Conservation (phyloP, 352 stramenopile genomes). For the Globisporangium cylindrosporum region DNA sequence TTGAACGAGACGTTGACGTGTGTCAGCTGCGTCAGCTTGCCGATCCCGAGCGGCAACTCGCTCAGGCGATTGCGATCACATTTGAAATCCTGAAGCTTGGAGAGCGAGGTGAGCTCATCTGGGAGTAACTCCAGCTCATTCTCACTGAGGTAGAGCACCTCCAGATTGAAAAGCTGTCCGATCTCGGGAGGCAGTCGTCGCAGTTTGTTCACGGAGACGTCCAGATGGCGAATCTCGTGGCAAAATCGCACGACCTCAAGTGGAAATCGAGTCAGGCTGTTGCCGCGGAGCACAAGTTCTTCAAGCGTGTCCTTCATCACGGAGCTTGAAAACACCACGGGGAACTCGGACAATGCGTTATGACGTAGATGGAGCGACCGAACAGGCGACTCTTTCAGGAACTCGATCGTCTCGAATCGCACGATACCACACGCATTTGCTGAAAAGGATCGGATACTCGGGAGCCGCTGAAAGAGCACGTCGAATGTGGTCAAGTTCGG, state of each 20-base stretch:
- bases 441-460: constrained; percentile 29
- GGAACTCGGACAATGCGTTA: constrained; percentile 47
- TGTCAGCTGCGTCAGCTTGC: constrained; percentile 30
- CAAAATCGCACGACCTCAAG: constrained; percentile 41
- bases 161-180: constrained; percentile 28
- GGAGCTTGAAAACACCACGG: constrained; percentile 29
- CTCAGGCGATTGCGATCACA: constrained; percentile 39
- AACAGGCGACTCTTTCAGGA: constrained; percentile 45
- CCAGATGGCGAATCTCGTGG: constrained; percentile 29
- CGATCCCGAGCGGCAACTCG: constrained; percentile 33
- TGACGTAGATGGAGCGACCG: constrained; percentile 30
- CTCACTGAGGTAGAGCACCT: constrained; percentile 35
- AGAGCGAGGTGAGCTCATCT: constrained; percentile 34
- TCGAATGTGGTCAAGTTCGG: constrained; percentile 31
- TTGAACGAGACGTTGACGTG: constrained; percentile 53
- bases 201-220: constrained; percentile 53
- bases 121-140: constrained; percentile 46
- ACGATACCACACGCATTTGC: constrained; percentile 40
- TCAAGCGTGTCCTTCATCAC: constrained; percentile 49
- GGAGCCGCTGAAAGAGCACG: constrained; percentile 33
- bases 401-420: constrained; percentile 39
- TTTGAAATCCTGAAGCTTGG: constrained; percentile 29
- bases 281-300: constrained; percentile 35
- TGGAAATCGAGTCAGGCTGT: constrained; percentile 37
- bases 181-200: constrained; percentile 37